Evolutionary conservation across 2,329 filamentous ascomycete genomes (phyloP).

Genomic region (Periglandula ipomoeae): DNA sequence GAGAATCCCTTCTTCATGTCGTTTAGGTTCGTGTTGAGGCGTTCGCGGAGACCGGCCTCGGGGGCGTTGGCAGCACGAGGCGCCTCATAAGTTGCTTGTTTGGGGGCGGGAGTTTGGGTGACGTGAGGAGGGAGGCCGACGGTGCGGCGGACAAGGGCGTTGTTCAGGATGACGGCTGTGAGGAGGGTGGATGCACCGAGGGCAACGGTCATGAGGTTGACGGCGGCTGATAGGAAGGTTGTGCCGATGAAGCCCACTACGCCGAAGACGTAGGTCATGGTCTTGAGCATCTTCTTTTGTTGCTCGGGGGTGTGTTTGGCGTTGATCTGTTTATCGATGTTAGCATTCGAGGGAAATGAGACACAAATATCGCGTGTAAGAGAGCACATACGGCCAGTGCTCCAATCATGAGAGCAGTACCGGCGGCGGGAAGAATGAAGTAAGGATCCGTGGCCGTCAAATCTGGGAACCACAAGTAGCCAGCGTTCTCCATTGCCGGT

Average conservation of each 20-base stretch:
- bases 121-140: constrained; percentile 28
- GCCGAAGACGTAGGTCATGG: constrained; percentile 34
- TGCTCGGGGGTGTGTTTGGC: constrained; percentile 22
- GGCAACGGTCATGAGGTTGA: constrained; percentile 40
- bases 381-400: constrained; percentile 41
- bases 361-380: neutral
- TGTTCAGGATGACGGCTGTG: constrained; percentile 29
- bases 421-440: constrained; percentile 60
- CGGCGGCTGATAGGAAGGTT: constrained; percentile 36
- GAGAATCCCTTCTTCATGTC: constrained; percentile 30
- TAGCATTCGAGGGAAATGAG: neutral
- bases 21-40: constrained; percentile 22
- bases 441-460: constrained; percentile 69
- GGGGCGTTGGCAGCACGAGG: constrained; percentile 18
- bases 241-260: constrained; percentile 35
- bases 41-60: constrained; percentile 19
- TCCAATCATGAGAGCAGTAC: constrained; percentile 45
- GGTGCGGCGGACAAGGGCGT: constrained; percentile 26
- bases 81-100: constrained; percentile 23
- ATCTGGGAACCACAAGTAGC: constrained; percentile 70
- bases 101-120: constrained; percentile 10
- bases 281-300: constrained; percentile 28
- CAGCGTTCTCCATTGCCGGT: constrained; percentile 63
- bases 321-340: constrained; percentile 22
- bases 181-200: constrained; percentile 28